Conservation (phyloP, 1,284 basidiomycete genomes). For the Ceratobasidium sp. region DNA sequence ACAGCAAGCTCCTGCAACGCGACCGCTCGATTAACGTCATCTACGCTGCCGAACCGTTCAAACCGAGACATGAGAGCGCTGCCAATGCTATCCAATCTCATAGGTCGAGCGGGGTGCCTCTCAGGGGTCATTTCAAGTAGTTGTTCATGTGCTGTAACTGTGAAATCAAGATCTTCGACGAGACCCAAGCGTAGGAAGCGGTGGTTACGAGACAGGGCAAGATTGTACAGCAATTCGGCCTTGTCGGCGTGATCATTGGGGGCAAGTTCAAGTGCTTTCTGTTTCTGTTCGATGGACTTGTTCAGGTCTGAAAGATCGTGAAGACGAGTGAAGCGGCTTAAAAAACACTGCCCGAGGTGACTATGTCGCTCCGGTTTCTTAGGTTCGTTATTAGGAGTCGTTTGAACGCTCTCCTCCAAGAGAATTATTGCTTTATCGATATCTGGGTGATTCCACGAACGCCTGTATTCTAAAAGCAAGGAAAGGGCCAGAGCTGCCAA, state of each 20-base stretch:
- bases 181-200: background rate
- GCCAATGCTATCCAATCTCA: background rate
- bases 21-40: background rate
- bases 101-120: background rate
- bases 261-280: background rate
- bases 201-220: background rate
- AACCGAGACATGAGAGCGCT: background rate
- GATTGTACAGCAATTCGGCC: background rate
- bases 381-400: background rate
- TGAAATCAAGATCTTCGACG: background rate
- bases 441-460: background rate
- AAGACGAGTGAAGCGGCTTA: background rate
- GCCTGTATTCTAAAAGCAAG: background rate
- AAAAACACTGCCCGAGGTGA: background rate
- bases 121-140: background rate
- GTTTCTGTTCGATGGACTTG: background rate
- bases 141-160: background rate
- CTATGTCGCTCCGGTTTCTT: background rate
- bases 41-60: background rate
- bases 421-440: background rate
- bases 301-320: background rate
- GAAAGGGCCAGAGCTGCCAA: background rate
- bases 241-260: background rate
- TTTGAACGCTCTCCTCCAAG: background rate
- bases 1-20: background rate